These are phyloP conservation scores for button mushroom (Agaricus bisporus) DNA, from an alignment of 768 basidiomycete genomes.

Conservation along the genomic window DNA sequence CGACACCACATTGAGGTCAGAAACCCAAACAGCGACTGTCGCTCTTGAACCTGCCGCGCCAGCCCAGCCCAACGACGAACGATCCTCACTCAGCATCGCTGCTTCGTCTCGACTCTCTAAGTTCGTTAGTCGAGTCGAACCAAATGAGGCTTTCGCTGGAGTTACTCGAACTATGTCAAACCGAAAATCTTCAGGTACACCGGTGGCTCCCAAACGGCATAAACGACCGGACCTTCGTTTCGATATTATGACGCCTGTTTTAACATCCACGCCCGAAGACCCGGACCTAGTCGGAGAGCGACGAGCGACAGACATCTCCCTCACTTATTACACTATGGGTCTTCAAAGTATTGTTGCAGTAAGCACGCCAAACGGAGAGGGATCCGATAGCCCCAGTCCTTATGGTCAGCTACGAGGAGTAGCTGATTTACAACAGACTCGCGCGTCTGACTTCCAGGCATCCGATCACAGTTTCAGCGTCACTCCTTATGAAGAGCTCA, in stretches of 20 bases:
- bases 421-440: slow-evolving; percentile 17
- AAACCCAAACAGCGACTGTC: background rate
- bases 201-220: background rate
- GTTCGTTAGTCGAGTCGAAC: slow-evolving; percentile 2
- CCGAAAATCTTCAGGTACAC: background rate
- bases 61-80: background rate
- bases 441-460: slow-evolving; percentile 10
- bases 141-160: background rate
- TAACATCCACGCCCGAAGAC: background rate
- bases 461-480: slow-evolving; percentile 19
- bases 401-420: slow-evolving; percentile 34
- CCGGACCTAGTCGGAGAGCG: slow-evolving; percentile 2
- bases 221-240: slow-evolving; percentile 7
- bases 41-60: background rate
- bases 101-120: slow-evolving; percentile 4
- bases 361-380: background rate
- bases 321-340: slow-evolving; percentile 23
- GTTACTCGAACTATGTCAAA: background rate
- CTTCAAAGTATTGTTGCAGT: slow-evolving; percentile 4
- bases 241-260: slow-evolving; percentile 3
- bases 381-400: slow-evolving; percentile 25
- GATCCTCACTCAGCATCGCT: background rate
- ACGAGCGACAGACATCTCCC: slow-evolving; percentile 16
- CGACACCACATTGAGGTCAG: background rate
- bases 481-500: slow-evolving; percentile 42